Evolutionary conservation across 805 yeast species (phyloP).

Genomic region (Candida insectorum): DNA sequence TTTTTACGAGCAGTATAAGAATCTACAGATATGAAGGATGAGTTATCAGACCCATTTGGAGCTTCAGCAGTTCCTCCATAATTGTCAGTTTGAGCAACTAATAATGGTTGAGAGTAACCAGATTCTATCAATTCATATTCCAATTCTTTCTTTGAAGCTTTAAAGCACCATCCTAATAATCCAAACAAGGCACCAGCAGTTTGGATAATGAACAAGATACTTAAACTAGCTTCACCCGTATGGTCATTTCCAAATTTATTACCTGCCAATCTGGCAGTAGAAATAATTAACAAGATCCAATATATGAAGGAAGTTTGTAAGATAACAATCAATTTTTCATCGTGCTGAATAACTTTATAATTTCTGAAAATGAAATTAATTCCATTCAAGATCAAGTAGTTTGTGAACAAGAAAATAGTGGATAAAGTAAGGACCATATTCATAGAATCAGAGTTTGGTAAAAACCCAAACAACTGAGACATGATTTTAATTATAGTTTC

Average conservation of each 20-base stretch:
- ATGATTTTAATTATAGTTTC: conserved; percentile 22
- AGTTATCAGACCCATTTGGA: conserved; percentile 9
- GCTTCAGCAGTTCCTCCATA: conserved; percentile 17
- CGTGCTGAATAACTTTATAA: conserved; percentile 35
- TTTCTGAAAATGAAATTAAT: conserved; percentile 30
- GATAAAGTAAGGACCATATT: conserved; percentile 39
- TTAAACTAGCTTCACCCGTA: conserved; percentile 50
- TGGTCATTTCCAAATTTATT: conserved; percentile 42
- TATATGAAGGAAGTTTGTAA: conserved; percentile 49
- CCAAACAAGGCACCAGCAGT: conserved; percentile 52
- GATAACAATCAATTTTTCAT: conserved; percentile 42
- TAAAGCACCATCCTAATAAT: conserved; percentile 43
- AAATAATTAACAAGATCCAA: conserved; percentile 53
- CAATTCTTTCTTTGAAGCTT: conserved; percentile 9
- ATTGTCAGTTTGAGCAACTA: conserved; percentile 14
- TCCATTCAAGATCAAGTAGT: conserved; percentile 53
- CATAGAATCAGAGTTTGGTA: conserved; percentile 38
- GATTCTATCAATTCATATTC: conserved; percentile 10
- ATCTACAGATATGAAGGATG: conserved; percentile 22
- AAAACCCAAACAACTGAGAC: conserved; percentile 16
- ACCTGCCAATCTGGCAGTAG: conserved; percentile 46
- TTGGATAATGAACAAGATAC: conserved; percentile 44
- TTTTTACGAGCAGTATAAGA: conserved; percentile 10
- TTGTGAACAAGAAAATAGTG: conserved; percentile 48
- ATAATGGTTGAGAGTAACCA: conserved; percentile 25